Evolutionary conservation across 371 early-diverging fungal species (phyloP), one percentile per base, ranked within the genome.

Genomic region (Cokeromyces recurvatus): DNA sequence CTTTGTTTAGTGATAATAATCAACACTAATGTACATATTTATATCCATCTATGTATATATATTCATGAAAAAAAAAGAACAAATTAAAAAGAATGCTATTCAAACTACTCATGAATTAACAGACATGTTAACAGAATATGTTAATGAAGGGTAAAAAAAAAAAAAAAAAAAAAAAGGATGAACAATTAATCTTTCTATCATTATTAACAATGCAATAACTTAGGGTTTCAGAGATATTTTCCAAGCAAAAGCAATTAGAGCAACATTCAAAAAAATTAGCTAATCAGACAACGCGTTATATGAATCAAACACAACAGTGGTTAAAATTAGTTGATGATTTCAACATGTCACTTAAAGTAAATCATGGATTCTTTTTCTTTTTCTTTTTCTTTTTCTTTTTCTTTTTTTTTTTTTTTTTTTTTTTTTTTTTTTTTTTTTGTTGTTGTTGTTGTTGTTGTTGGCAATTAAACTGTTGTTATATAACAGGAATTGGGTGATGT

Each of bases 401-500:
- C n/a, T n/a, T n/a, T n/a, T n/a, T n/a, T n/a, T n/a, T n/a, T n/a
- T n/a, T n/a, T n/a, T n/a, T n/a, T n/a, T n/a, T n/a, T n/a, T n/a
- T n/a, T n/a, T n/a, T n/a, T n/a, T n/a, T n/a, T n/a, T n/a, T n/a
- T n/a, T n/a, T n/a, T n/a, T n/a, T n/a, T n/a, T n/a, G n/a, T n/a
- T n/a, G n/a, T n/a, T n/a, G n/a, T n/a, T n/a, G n/a, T n/a, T n/a
- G n/a, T n/a, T n/a, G n/a, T n/a, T n/a, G n/a, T n/a, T n/a, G n/a
- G n/a, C 25, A n/a, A 4, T 10, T n/a, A 12, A 21, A 32, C 10
- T 34, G 24, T 19, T 34, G n/a, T 32, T 25, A 2, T 35, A 35
- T 46, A 23, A 11, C 53, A 86, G 81, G 89, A 88, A 53, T 67
- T 91, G 12, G 92, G 92, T 19, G 89, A 90, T 59, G 82, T 90